Conservation (phyloP, 257 asterid genomes). For the Euphrasia confusa region DNA sequence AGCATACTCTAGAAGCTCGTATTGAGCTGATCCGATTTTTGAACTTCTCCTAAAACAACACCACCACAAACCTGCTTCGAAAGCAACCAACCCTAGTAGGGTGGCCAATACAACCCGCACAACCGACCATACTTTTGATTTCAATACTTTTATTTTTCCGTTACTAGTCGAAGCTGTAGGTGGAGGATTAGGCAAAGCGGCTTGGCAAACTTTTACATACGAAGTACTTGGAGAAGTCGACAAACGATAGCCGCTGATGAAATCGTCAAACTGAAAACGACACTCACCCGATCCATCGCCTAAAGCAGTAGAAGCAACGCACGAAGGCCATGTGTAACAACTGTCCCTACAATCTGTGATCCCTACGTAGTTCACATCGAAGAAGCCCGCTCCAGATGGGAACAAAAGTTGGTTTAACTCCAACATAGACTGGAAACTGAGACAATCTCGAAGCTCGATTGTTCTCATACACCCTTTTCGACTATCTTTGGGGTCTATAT, state of each 20-base stretch:
- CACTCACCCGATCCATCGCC: slow-evolving; percentile 82
- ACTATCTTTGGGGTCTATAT: slow-evolving; percentile 42
- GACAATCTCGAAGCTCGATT: slow-evolving; percentile 52
- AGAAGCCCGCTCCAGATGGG: slow-evolving; percentile 32
- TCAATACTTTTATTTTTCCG: slow-evolving; percentile 34
- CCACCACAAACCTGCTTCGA: slow-evolving; percentile 74
- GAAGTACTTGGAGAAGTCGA: slow-evolving; percentile 78
- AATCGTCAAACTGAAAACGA: too few relatives aligned
- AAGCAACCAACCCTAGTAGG: slow-evolving; percentile 36
- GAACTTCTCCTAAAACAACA: slow-evolving; percentile 57
- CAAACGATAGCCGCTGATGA: slow-evolving; percentile 63
- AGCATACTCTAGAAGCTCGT: slow-evolving; percentile 82
- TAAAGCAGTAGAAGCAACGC: slow-evolving; percentile 68
- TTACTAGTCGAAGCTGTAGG: slow-evolving; percentile 4
- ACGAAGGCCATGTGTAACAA: slow-evolving; percentile 46
- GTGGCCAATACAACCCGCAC: slow-evolving; percentile 53
- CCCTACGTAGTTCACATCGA: slow-evolving; percentile 43
- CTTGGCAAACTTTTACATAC: slow-evolving; percentile 62
- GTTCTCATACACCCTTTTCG: slow-evolving; percentile 72
- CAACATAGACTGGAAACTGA: slow-evolving; percentile 54
- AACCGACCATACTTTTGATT: slow-evolving; percentile 53
- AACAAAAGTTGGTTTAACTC: slow-evolving; percentile 49
- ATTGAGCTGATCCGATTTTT: slow-evolving; percentile 57
- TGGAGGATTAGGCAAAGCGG: slow-evolving; percentile 56
- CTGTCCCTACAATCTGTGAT: slow-evolving; percentile 48